These are phyloP conservation scores for Apodospora peruviana DNA, from an alignment of 495 filamentous ascomycete species.

Conservation along the genomic window DNA sequence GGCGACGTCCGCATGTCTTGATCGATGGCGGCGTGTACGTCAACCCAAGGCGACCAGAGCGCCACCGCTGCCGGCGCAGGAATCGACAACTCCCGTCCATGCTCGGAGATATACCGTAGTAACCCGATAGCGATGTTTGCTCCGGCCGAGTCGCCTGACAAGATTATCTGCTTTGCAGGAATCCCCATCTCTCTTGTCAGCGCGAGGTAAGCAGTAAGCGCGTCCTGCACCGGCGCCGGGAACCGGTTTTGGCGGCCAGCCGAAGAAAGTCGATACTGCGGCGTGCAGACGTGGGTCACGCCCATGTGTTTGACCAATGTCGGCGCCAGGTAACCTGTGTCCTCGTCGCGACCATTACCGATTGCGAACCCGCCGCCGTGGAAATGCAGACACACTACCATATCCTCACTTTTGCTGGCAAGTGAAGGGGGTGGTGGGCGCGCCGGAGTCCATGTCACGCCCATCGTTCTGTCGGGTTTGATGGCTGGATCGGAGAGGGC, in stretches of 20 bases:
- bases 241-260: constrained; percentile 26
- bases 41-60: constrained; percentile 25
- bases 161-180: constrained; percentile 28
- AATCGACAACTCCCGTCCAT: constrained; percentile 10
- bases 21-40: constrained; percentile 5
- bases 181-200: constrained; percentile 29
- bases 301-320: constrained; percentile 18
- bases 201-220: constrained; percentile 34
- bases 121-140: constrained; percentile 35
- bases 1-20: constrained; percentile 8
- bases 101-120: constrained; percentile 31
- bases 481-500: constrained; percentile 1
- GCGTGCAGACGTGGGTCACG: constrained; percentile 20
- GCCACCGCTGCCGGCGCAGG: constrained; percentile 9
- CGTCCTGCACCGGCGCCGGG: constrained; percentile 44
- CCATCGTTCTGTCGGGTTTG: constrained; percentile 6
- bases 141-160: constrained; percentile 43
- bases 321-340: constrained; percentile 28
- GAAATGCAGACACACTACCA: constrained; percentile 40
- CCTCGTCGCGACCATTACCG: constrained; percentile 31
- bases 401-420: not conserved
- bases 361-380: constrained; percentile 48
- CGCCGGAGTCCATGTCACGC: constrained; percentile 18
- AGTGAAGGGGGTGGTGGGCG: no score
- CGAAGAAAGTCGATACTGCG: constrained; percentile 36